Percentiles rank a stretch among this genome's conserved stretches.
Evolutionary conservation across 2,329 filamentous ascomycete genomes (phyloP).

Genomic region (Monosporascus sp.): DNA sequence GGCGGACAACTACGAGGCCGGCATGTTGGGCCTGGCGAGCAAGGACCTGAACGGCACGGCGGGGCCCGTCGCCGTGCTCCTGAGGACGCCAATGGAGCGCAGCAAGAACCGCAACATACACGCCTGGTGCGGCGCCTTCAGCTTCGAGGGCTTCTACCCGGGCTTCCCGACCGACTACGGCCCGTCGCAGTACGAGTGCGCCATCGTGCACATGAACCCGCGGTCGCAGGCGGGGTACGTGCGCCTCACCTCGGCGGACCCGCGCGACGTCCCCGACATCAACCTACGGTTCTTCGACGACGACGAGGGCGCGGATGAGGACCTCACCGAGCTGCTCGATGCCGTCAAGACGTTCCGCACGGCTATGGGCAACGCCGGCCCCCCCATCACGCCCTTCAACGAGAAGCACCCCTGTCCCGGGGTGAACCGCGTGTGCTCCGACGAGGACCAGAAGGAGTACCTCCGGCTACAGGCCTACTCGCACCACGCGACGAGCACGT

Average conservation of each 20-base stretch:
- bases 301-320: conserved; percentile 40
- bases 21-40: conserved; percentile 18
- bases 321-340: conserved; percentile 35
- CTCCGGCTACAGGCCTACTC: conserved; percentile 41
- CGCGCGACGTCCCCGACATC: conserved; percentile 57
- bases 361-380: conserved; percentile 14
- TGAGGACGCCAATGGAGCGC: conserved; percentile 23
- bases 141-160: conserved; percentile 26
- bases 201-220: conserved; percentile 35
- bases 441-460: conserved; percentile 27
- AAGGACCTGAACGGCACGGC: conserved; percentile 18
- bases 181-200: conserved; percentile 28
- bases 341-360: conserved; percentile 20
- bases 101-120: conserved; percentile 22
- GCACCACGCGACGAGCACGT: conserved; percentile 51
- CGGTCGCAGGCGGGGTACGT: conserved; percentile 58
- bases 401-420: conserved; percentile 24
- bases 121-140: conserved; percentile 23
- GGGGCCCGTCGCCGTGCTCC: conserved; percentile 25
- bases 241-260: conserved; percentile 52
- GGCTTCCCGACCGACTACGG: conserved; percentile 26
- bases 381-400: conserved; percentile 19
- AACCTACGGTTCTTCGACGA: conserved; percentile 53
- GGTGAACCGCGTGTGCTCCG: conserved; percentile 28
- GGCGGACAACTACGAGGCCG: conserved; percentile 37